Percentiles rank a stretch among this genome's conserved stretches.
Evolutionary conservation across 1,284 basidiomycete species (phyloP).

Genomic region (Austroboletus novae-zelandiae): DNA sequence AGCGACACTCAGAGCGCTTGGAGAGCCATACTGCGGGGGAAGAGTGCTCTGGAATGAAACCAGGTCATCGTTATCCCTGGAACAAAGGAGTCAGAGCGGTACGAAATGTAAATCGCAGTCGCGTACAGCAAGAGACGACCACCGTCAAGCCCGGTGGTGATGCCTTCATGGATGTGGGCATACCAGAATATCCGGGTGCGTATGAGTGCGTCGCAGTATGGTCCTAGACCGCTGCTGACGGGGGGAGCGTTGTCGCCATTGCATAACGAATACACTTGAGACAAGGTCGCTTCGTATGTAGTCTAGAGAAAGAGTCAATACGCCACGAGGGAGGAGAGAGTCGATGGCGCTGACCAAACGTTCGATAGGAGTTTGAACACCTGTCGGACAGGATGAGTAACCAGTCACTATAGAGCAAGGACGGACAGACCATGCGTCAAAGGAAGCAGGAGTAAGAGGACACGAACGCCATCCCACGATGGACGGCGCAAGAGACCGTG

Average conservation of each 20-base stretch:
- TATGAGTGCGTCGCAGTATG: slow-evolving; percentile 59
- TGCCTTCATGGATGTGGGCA: slow-evolving; percentile 77
- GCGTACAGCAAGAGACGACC: slow-evolving; percentile 73
- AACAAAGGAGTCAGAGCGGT: slow-evolving; percentile 6
- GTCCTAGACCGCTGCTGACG: slow-evolving; percentile 49
- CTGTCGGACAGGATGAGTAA: slow-evolving; percentile 29
- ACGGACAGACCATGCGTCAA: slow-evolving; percentile 67
- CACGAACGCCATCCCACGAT: slow-evolving; percentile 81
- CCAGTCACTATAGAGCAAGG: slow-evolving; percentile 1
- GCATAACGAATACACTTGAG: slow-evolving; percentile 72
- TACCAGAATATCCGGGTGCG: slow-evolving; percentile 85
- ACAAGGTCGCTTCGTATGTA: slow-evolving; percentile 62
- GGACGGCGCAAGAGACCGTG: slow-evolving; percentile 78
- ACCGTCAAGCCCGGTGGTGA: slow-evolving; percentile 75
- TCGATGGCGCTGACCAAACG: slow-evolving; percentile 38
- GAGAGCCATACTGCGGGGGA: slow-evolving; percentile 38
- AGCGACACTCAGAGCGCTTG: slow-evolving; percentile 27
- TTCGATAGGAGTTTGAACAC: slow-evolving; percentile 50
- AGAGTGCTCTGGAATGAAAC: slow-evolving; percentile 62
- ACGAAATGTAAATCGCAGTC: neutral
- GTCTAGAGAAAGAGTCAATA: slow-evolving; percentile 30
- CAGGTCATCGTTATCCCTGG: slow-evolving; percentile 31
- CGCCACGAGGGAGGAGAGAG: neutral
- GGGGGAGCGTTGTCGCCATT: slow-evolving; percentile 46
- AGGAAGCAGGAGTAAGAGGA: slow-evolving; percentile 73